Conservation (phyloP, 257 asterid species). For the Petunia secreta region DNA sequence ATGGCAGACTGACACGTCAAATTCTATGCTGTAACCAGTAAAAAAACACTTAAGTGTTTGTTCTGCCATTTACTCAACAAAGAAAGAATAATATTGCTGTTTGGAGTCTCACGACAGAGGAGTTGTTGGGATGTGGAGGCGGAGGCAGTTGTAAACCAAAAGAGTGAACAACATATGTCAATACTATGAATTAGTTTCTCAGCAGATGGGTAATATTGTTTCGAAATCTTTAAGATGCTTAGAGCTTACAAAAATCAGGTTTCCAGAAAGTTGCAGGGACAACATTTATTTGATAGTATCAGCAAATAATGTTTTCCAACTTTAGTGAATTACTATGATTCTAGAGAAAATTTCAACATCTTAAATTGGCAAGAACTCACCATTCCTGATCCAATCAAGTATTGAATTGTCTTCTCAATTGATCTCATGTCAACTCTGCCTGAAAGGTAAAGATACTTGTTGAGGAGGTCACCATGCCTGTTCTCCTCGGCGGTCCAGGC, state of each 20-base stretch:
- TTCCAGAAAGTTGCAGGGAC: neutral
- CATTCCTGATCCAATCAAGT: constrained; percentile 89
- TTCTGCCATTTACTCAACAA: neutral
- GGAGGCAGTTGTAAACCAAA: neutral
- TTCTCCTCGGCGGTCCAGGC: constrained; percentile 95
- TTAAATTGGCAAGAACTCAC: constrained; percentile 39
- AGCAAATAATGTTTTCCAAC: neutral
- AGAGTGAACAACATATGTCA: too few relatives aligned
- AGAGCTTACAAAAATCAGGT: neutral
- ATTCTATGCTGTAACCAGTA: neutral
- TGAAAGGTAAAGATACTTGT: constrained; percentile 72
- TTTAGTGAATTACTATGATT: neutral
- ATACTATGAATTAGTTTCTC: neutral
- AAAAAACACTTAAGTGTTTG: constrained; percentile 1
- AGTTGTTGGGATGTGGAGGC: neutral
- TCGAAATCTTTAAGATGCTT: neutral
- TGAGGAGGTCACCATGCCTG: constrained; percentile 85
- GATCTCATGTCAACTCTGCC: constrained; percentile 85
- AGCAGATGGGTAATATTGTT: neutral
- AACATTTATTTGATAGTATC: neutral
- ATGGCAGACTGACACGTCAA: neutral
- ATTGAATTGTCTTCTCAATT: constrained; percentile 84
- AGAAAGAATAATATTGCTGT: neutral
- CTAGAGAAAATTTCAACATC: neutral
- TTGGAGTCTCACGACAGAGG: neutral